Evolutionary conservation across 768 basidiomycete genomes (phyloP).

Genomic region (Lentinula boryana): DNA sequence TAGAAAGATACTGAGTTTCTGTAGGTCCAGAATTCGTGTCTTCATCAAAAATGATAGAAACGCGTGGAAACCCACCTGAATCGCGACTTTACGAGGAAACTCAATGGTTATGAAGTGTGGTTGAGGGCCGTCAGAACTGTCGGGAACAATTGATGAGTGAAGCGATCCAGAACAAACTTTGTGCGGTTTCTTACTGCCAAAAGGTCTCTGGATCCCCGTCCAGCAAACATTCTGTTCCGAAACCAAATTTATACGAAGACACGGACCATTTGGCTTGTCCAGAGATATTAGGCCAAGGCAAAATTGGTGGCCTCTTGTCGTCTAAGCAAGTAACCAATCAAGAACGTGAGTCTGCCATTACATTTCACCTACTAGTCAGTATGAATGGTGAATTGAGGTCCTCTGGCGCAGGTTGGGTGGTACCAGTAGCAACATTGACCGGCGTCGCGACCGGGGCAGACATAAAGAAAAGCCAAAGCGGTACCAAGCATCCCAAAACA

Average conservation of each 20-base stretch:
- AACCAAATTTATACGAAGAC: constrained; percentile 94
- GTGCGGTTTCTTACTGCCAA: constrained; percentile 77
- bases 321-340: not conserved
- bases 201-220: constrained; percentile 90
- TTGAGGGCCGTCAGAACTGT: constrained; percentile 89
- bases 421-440: not conserved
- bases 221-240: constrained; percentile 86
- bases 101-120: constrained; percentile 94
- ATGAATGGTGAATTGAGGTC: constrained; percentile 6
- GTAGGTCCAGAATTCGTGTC: not conserved
- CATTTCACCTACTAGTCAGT: not conserved
- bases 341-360: not conserved
- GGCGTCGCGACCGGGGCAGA: not conserved
- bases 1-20: constrained; percentile 87
- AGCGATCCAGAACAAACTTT: not conserved
- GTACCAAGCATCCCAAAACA: not conserved
- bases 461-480: not conserved
- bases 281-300: constrained; percentile 82
- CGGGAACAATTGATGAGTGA: constrained; percentile 3
- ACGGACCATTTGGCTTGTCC: constrained; percentile 92
- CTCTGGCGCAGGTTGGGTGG: constrained; percentile 1
- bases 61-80: constrained; percentile 54
- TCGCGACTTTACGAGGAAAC: constrained; percentile 84
- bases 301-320: constrained; percentile 39
- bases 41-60: not conserved